These are phyloP conservation scores for Aspergillus floridensis DNA, from an alignment of 2,329 filamentous ascomycete species.

Conservation along the genomic window DNA sequence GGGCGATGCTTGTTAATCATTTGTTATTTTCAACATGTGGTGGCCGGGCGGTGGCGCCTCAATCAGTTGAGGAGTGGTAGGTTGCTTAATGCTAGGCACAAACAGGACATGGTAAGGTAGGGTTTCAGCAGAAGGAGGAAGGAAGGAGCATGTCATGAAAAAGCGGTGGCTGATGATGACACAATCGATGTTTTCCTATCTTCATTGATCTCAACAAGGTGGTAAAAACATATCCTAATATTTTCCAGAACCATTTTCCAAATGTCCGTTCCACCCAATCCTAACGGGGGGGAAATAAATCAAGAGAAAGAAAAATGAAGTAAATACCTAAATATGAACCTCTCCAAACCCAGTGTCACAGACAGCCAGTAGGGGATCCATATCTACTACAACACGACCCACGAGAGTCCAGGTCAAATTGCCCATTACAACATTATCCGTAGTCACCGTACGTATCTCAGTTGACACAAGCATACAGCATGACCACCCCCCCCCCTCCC, in stretches of 20 bases:
- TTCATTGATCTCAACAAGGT: neutral
- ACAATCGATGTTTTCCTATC: neutral
- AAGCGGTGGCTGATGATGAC: too few relatives aligned
- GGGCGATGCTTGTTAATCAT: constrained; percentile 10
- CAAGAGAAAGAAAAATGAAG: neutral
- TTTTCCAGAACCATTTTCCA: neutral
- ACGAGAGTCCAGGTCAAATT: neutral
- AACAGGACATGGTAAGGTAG: too few relatives aligned
- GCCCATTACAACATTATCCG: neutral
- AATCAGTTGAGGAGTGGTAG: too few relatives aligned
- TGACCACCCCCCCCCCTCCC: too few relatives aligned
- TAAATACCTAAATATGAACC: neutral
- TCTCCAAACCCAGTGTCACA: neutral
- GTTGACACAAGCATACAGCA: neutral
- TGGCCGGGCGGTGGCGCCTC: too few relatives aligned
- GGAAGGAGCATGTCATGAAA: too few relatives aligned
- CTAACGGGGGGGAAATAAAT: too few relatives aligned
- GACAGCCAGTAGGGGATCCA: too few relatives aligned
- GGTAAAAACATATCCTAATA: neutral
- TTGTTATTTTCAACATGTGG: too few relatives aligned
- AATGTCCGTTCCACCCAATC: too few relatives aligned
- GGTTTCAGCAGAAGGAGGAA: too few relatives aligned
- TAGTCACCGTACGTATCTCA: neutral
- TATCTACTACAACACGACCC: neutral
- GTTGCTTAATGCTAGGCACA: too few relatives aligned